Conservation (phyloP, 306 rosid genomes). For the Pyrus communis region DNA sequence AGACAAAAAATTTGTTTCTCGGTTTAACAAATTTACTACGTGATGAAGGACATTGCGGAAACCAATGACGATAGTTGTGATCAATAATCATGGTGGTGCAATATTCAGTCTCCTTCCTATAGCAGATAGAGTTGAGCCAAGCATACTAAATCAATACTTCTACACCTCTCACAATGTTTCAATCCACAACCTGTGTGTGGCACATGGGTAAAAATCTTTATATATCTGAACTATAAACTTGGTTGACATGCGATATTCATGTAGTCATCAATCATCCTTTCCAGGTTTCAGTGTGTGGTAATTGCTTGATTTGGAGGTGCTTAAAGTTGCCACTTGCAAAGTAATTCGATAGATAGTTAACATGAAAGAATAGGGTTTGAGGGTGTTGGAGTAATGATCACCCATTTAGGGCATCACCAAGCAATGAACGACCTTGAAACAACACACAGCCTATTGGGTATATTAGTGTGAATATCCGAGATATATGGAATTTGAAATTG, state of each 20-base stretch:
- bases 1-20: background rate
- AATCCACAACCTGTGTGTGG: constrained; percentile 54
- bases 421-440: background rate
- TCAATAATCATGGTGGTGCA: constrained; percentile 93
- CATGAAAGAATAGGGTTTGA: background rate
- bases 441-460: background rate
- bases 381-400: background rate
- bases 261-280: background rate
- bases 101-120: constrained; percentile 86
- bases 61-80: constrained; percentile 76
- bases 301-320: background rate
- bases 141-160: constrained; percentile 57
- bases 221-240: background rate
- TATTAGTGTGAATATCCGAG: background rate
- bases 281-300: background rate
- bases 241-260: background rate
- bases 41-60: constrained; percentile 63
- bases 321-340: background rate
- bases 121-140: constrained; percentile 55
- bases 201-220: constrained; percentile 64
- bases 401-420: background rate
- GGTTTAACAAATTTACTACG: constrained; percentile 11
- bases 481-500: background rate
- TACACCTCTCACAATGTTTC: constrained; percentile 76
- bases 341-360: background rate